Base-by-base conservation (phyloP, 352 stramenopile species). In the Discostella stelligera region DNA sequence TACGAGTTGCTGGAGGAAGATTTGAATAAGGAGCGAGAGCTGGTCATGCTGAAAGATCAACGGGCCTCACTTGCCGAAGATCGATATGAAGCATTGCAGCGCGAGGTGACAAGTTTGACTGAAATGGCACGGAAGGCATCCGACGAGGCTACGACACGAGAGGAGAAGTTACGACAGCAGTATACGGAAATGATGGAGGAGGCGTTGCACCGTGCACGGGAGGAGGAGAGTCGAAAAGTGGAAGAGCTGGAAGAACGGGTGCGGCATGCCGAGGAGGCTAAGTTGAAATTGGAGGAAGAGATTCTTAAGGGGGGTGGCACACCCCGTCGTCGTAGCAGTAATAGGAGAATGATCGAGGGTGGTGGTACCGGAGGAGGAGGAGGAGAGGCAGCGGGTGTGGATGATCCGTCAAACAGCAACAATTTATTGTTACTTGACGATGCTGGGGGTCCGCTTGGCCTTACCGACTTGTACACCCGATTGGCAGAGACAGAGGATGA, bases 401-500 rank as follows among this genome's bases (percentile, higher is more conserved):
- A 44, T 44, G 52, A 60, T 14, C 18, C 21, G 21, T 44, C 21
- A 1, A 64, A 68, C 61, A 72, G 54, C 9, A 50, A 55, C n/a
- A 32, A 21, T 23, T 56, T 49, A 49, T 41, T 66, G 70, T 63
- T 37, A 20, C 21, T 62, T 16, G 16, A 32, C 16, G 55, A 48
- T 8, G 58, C 78, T 30, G 65, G 71, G n/a, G 82, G 74, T 50
- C 76, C 76, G 13, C 37, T 91, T 6, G 72, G 65, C 37, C 60
- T 97, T 13, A 98, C 95, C 18, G 89, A 97, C 60, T 82, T 98
- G 69, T 97, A 96, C 67, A 86, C 93, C 37, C 92, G 94, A 21
- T 90, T 98, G 30, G 87, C 96, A 7, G 84, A 95, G 50, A 85
- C 96, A 0, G 92, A 98, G 77, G 90, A 96, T 67, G 86, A 91